Evolutionary conservation across 805 yeast genomes (phyloP).

Genomic region (Candida dendrica): DNA sequence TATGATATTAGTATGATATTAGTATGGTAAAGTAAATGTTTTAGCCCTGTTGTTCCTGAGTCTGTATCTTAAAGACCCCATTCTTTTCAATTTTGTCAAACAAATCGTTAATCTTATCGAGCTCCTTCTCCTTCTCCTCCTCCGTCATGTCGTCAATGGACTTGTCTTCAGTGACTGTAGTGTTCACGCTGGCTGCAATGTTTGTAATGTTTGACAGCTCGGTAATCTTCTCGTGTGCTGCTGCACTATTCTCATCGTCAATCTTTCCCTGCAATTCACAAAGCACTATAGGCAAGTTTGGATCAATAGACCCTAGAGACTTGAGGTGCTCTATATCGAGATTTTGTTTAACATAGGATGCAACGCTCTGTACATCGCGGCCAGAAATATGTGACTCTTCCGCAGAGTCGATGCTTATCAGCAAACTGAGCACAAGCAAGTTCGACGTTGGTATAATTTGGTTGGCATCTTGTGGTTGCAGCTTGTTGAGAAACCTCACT

Average conservation of each 20-base stretch:
- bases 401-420: slow-evolving; percentile 26
- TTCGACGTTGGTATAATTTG: slow-evolving; percentile 9
- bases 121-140: slow-evolving; percentile 20
- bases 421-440: slow-evolving; percentile 10
- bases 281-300: slow-evolving; percentile 9
- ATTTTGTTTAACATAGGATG: slow-evolving; percentile 7
- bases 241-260: neutral
- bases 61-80: slow-evolving; percentile 19
- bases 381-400: slow-evolving; percentile 15
- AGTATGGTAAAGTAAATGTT: too few species aligned
- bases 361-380: slow-evolving; percentile 6
- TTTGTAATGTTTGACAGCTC: neutral
- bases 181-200: neutral
- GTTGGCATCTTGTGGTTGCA: neutral
- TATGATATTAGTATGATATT: too few species aligned
- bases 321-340: slow-evolving; percentile 7
- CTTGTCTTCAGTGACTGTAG: neutral
- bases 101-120: slow-evolving; percentile 17
- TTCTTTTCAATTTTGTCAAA: slow-evolving; percentile 19
- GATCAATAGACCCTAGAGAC: slow-evolving; percentile 7
- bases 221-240: neutral
- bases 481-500: slow-evolving; percentile 12
- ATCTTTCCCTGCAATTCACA: slow-evolving; percentile 4
- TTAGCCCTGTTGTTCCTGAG: slow-evolving; percentile 5
- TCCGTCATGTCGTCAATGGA: slow-evolving; percentile 17